Evolutionary conservation across 805 yeast genomes (phyloP), one percentile per base, ranked within the genome.

Genomic region (Cyberlindnera amylophila): DNA sequence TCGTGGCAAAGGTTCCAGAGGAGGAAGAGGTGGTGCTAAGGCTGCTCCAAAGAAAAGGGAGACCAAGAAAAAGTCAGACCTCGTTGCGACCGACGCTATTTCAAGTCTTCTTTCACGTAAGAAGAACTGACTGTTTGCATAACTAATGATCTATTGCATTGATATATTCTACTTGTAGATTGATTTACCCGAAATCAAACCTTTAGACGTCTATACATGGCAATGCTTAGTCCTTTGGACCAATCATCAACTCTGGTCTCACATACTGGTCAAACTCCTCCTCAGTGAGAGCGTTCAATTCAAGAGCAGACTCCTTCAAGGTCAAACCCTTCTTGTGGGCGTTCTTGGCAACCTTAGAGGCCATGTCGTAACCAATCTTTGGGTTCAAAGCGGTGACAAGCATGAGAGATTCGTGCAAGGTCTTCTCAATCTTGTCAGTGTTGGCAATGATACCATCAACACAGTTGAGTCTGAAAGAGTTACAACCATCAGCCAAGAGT

Each of bases 321-420:
- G 99, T 93, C 59, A 91, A 75, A 21, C 97, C 96, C 76, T 93
- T 89, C 74, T 90, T 85, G 80, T 93, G 98, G 38, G 99, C 99
- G 65, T 93, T 87, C 78, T 93, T 93, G 56, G 99, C 99, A 41
- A 89, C 91, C 80, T 91, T 90, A 46, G 97, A 88, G 45, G 99
- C 98, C 57, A 82, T 78, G 64, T 93, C 99, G 72, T 93, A 93
- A 61, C 99, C 99, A 58, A 93, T 93, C 82, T 91, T 89, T 60
- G 99, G 97, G 80, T 93, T 93, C 64, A 93, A 79, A 19, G 99
- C 97, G 45, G 99, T 93, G 39, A 93, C 99, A 71, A 93, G 79
- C 99, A 93, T 93, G 64, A 93, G 78, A 13, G 97, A 88, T 71
- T 93, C 96, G 67, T 88, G 86, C 74, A 93, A 74, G 47, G 86